Evolutionary conservation across 306 rosid species (phyloP), one percentile per base, ranked within the genome.

Genomic region (Mimosa pudica): DNA sequence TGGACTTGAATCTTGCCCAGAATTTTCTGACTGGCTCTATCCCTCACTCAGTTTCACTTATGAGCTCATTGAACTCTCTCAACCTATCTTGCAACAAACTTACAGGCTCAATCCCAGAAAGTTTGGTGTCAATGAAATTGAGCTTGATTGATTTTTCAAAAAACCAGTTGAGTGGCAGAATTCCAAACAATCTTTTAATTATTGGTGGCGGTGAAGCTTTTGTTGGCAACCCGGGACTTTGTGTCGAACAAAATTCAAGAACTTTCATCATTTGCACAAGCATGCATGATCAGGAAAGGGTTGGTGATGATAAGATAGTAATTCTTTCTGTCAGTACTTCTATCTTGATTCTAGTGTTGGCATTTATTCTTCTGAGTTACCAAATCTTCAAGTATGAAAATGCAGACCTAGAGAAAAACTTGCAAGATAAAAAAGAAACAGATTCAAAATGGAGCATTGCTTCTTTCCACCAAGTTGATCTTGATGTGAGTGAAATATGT

Each of bases 71-170:
- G 91, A 93, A 96, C 87, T 89, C 96, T 36, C 86, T 96, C 11
- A 89, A 96, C 84, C 66, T 96, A 52, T 93, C 99, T 8, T 35
- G 84, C 72, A 96, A 96, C 82, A 84, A 85, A 72, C 88, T 96
- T 55, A 60, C 88, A 0, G 98, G 99, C 72, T 79, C 72, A 38
- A 87, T 96, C 83, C 99, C 99, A 0, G 90, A 83, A 70, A 81
- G 47, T 79, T 80, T 96, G 12, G 94, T 70, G 63, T 86, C 88
- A 60, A 36, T 95, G 90, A 93, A 90, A 80, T 83, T 96, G 13
- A 96, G 98, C 77, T 89, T 92, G 1, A 77, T 93, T 10, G 99
- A 96, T 87, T 91, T 96, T 82, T 93, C 98, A 5, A 80, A 81
- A 63, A 96, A 96, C 82, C 85, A 73, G 70, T 73, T 96, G 62